Conservation (phyloP, 805 yeast genomes). For the Ogataea pilisensis region DNA sequence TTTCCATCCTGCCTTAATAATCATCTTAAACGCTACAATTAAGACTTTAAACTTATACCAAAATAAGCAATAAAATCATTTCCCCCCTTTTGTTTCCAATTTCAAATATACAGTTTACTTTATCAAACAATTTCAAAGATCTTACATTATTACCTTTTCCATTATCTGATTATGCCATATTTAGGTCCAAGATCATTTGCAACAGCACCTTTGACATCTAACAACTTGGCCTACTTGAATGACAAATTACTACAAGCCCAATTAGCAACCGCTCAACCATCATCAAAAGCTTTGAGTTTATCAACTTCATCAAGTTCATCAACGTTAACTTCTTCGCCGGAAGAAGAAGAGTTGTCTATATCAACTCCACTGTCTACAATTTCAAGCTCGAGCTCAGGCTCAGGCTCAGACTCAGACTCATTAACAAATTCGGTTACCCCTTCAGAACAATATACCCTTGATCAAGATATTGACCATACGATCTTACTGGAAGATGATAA, state of each 20-base stretch:
- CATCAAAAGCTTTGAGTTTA: not conserved
- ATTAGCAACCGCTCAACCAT: not conserved
- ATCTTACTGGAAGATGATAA: slow-evolving; percentile 21
- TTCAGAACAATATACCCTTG: slow-evolving; percentile 3
- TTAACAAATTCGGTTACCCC: slow-evolving; percentile 9
- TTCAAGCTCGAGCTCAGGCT: slow-evolving; percentile 19
- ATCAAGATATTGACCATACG: slow-evolving; percentile 1
- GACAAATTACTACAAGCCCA: slow-evolving; percentile 17
- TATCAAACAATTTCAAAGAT: not conserved
- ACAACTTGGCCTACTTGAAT: slow-evolving; percentile 29
- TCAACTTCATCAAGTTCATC: slow-evolving; percentile 11
- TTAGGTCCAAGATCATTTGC: slow-evolving; percentile 33
- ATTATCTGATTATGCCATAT: slow-evolving; percentile 26
- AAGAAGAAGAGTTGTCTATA: slow-evolving; percentile 21
- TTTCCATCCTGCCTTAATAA: too few species aligned
- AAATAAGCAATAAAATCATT: too few species aligned
- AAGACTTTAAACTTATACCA: too few species aligned
- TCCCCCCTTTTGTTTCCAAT: too few species aligned
- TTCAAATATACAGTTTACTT: not conserved
- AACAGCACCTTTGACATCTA: slow-evolving; percentile 32
- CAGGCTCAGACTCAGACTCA: slow-evolving; percentile 19
- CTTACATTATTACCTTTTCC: too few species aligned
- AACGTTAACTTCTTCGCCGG: slow-evolving; percentile 17
- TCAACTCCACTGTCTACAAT: slow-evolving; percentile 28
- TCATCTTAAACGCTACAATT: too few species aligned